Evolutionary conservation across 108 stramenopile species (phyloP).

Genomic region (Pseudonitzschia multiseries): DNA sequence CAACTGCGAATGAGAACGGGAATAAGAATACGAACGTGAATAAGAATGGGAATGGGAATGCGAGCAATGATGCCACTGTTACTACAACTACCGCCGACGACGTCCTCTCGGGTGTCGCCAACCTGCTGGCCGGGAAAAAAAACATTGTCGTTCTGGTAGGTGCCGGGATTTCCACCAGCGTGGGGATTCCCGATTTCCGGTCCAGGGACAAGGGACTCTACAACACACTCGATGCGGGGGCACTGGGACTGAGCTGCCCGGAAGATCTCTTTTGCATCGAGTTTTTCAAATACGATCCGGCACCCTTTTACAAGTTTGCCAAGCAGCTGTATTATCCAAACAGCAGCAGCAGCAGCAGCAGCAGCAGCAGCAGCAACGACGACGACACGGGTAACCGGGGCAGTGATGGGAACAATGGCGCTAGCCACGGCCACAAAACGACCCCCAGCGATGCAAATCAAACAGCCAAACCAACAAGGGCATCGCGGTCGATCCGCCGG

Average conservation of each 20-base stretch:
- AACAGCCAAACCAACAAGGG: too few relatives aligned
- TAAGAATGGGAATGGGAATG: too few relatives aligned
- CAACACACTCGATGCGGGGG: constrained; percentile 54
- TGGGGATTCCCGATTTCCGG: constrained; percentile 90
- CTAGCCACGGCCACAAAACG: too few relatives aligned
- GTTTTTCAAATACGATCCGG: constrained; percentile 69
- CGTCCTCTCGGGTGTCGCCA: constrained; percentile 27
- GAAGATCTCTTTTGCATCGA: constrained; percentile 86
- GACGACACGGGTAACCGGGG: neutral
- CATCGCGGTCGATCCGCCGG: too few relatives aligned
- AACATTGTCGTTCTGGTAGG: constrained; percentile 79
- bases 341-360: neutral
- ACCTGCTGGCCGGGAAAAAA: constrained; percentile 45
- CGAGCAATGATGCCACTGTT: too few relatives aligned
- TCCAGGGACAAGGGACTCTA: constrained; percentile 67
- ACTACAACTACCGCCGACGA: constrained; percentile 12
- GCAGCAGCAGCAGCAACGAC: neutral
- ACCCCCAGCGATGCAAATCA: too few relatives aligned
- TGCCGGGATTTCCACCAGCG: constrained; percentile 76
- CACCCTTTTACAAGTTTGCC: constrained; percentile 74
- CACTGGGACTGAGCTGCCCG: constrained; percentile 46
- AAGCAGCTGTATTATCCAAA: constrained; percentile 46
- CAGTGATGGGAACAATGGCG: too few relatives aligned
- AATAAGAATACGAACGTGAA: too few relatives aligned
- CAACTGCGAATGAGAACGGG: too few relatives aligned